Conservation (phyloP, 169 alveolate genomes). For the Cryptosporidium meleagridis region DNA sequence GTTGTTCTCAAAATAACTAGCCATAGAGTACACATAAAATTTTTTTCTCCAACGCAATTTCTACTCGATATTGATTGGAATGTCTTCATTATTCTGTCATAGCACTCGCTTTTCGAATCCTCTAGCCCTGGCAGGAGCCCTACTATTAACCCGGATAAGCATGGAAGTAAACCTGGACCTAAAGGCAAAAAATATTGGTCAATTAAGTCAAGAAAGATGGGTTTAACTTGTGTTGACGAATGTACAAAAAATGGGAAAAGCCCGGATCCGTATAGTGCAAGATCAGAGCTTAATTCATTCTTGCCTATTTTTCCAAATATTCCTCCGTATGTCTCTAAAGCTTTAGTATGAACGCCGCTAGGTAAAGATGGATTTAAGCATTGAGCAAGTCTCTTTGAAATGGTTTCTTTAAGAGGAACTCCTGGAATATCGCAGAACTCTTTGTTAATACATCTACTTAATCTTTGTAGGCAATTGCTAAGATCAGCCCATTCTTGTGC, state of each 20-base stretch:
- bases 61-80: conserved; percentile 80
- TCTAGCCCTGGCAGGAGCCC: conserved; percentile 88
- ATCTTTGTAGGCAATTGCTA: conserved; percentile 87
- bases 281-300: conserved; percentile 85
- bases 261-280: conserved; percentile 91
- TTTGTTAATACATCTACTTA: conserved; percentile 83
- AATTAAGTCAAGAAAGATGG: conserved; percentile 86
- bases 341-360: conserved; percentile 91
- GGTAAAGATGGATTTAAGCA: conserved; percentile 92
- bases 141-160: conserved; percentile 84
- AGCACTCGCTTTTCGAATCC: conserved; percentile 84
- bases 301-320: conserved; percentile 87
- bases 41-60: conserved; percentile 83
- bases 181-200: conserved; percentile 86
- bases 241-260: conserved; percentile 90
- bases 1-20: conserved; percentile 81
- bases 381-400: conserved; percentile 91
- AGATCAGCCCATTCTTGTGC: conserved; percentile 95
- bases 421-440: conserved; percentile 79
- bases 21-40: conserved; percentile 87
- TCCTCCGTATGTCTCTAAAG: conserved; percentile 89
- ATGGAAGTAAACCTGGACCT: conserved; percentile 84
- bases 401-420: conserved; percentile 85
- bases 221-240: conserved; percentile 88
- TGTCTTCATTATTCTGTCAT: conserved; percentile 78